These are phyloP conservation scores for Capsella rubella DNA, from an alignment of 441 rosid species.

Conservation along the genomic window DNA sequence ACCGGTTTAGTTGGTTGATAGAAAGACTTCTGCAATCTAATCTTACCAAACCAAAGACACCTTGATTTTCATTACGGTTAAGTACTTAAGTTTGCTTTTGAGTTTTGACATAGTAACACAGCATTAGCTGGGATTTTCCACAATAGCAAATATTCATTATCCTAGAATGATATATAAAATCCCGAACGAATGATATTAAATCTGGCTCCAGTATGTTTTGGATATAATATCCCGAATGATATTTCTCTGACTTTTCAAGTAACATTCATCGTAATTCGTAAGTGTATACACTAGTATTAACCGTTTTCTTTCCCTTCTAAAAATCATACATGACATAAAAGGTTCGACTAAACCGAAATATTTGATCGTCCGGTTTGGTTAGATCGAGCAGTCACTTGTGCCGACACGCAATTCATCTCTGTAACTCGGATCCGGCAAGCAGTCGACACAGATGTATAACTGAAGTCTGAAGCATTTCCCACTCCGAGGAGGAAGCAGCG, in stretches of 20 bases:
- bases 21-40: not conserved
- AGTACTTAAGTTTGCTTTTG: not conserved
- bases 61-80: constrained; percentile 3
- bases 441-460: constrained; percentile 42
- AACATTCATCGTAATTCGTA: not conserved
- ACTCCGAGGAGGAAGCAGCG: constrained; percentile 14
- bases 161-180: not conserved
- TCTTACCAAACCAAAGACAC: not conserved
- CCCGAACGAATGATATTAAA: not conserved
- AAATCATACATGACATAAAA: not conserved
- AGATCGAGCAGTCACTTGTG: not conserved
- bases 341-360: constrained; percentile 13
- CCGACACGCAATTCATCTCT: constrained; percentile 27
- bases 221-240: too few relatives aligned
- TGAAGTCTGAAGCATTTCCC: constrained; percentile 1
- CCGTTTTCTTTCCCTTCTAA: not conserved
- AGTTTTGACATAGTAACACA: not conserved
- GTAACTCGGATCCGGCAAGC: constrained; percentile 15
- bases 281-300: not conserved
- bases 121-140: not conserved
- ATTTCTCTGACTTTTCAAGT: not conserved
- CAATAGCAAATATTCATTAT: not conserved
- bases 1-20: not conserved
- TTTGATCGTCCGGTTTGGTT: constrained; percentile 19
- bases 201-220: not conserved